A percentile compares a stretch with the other conserved stretches of the same genome.
Conservation (phyloP, 2,329 filamentous ascomycete genomes). For the Pezicula neosporulosa region DNA sequence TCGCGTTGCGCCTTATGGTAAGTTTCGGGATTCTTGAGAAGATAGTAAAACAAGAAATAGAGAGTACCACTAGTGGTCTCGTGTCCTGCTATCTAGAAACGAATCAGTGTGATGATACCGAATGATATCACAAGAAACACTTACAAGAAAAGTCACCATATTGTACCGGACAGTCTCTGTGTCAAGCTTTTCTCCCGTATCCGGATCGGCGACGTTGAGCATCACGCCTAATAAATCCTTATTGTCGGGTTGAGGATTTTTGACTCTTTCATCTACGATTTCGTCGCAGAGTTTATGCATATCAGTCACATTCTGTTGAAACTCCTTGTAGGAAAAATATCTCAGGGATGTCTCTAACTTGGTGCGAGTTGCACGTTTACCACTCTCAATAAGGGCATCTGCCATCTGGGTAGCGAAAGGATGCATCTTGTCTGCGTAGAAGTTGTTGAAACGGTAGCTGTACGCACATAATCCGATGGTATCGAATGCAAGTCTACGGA, state of each 20-base stretch:
- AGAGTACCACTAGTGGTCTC: constrained; percentile 68
- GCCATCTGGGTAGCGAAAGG: constrained; percentile 42
- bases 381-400: constrained; percentile 52
- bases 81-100: constrained; percentile 37
- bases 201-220: constrained; percentile 63
- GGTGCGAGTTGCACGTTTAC: constrained; percentile 43
- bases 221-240: constrained; percentile 70
- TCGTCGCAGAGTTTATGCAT: constrained; percentile 55
- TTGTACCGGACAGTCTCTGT: constrained; percentile 65
- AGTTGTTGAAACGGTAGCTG: constrained; percentile 68
- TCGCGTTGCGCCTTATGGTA: constrained; percentile 44
- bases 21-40: constrained; percentile 43
- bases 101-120: too few relatives aligned
- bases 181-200: constrained; percentile 61
- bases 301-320: constrained; percentile 48
- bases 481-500: constrained; percentile 60
- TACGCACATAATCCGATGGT: constrained; percentile 63
- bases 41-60: constrained; percentile 43
- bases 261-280: constrained; percentile 56
- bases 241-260: constrained; percentile 41
- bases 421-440: constrained; percentile 62
- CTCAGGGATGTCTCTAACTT: constrained; percentile 45
- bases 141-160: constrained; percentile 34
- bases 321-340: constrained; percentile 39
- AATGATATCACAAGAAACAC: too few relatives aligned